Evolutionary conservation across 106 monocot species (phyloP).

Genomic region (Dendrobium huoshanense): DNA sequence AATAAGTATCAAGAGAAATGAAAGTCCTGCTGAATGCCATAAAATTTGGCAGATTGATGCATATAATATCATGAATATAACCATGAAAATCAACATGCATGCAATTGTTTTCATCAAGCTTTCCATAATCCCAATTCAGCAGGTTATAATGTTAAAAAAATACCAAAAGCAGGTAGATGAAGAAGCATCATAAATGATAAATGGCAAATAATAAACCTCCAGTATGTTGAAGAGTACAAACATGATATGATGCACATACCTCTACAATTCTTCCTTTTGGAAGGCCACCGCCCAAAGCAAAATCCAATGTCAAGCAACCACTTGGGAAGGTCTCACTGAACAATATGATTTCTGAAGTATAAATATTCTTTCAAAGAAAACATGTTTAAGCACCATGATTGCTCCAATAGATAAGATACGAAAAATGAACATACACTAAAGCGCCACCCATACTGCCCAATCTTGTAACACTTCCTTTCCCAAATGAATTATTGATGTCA

Average conservation of each 20-base stretch:
- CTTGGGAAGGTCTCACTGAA: slow-evolving; percentile 95
- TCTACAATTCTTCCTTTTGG: slow-evolving; percentile 99
- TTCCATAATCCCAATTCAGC: background rate
- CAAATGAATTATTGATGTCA: slow-evolving; percentile 96
- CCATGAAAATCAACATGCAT: background rate
- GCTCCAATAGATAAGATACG: background rate
- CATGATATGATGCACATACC: slow-evolving; percentile 28
- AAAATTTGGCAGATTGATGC: background rate
- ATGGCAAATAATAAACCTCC: no score
- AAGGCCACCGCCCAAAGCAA: slow-evolving; percentile 91
- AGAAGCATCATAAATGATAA: background rate
- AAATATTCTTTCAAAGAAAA: background rate
- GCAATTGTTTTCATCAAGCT: background rate
- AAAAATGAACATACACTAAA: slow-evolving; percentile 59
- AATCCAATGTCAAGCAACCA: slow-evolving; percentile 93
- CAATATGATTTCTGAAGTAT: slow-evolving; percentile 2
- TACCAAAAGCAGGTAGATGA: background rate
- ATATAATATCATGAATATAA: background rate
- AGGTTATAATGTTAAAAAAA: slow-evolving; percentile 1
- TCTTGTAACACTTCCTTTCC: slow-evolving; percentile 97
- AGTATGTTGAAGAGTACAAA: no score
- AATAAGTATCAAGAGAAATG: background rate
- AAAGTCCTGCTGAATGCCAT: background rate
- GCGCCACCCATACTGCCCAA: slow-evolving; percentile 93
- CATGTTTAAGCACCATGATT: background rate